Percentiles rank a stretch among this genome's conserved stretches.
Evolutionary conservation across 179 eudicot genomes (phyloP).

Genomic region (Sideroxylon spinosum): DNA sequence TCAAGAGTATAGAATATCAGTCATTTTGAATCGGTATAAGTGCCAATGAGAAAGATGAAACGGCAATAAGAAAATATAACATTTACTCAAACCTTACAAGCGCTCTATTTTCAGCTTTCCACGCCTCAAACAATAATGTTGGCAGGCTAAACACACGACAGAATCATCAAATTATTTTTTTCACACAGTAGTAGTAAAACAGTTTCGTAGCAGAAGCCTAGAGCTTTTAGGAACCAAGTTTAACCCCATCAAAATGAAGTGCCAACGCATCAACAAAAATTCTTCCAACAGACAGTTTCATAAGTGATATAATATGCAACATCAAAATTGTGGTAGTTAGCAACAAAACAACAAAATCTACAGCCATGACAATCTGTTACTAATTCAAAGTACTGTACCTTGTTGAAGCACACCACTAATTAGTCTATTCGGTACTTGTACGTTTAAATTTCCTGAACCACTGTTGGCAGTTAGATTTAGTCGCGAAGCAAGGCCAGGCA

Average conservation of each 20-base stretch:
- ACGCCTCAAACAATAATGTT: not conserved
- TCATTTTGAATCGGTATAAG: not conserved
- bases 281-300: not conserved
- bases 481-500: slow-evolving; percentile 86
- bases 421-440: slow-evolving; percentile 81
- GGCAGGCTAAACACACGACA: no score
- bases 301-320: not conserved
- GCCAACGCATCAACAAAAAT: not conserved
- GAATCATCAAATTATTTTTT: not conserved
- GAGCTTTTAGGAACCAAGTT: not conserved
- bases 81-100: not conserved
- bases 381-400: slow-evolving; percentile 44
- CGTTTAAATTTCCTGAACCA: slow-evolving; percentile 74
- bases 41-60: not conserved
- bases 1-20: not conserved
- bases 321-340: not conserved
- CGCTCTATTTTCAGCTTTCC: not conserved
- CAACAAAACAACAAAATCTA: not conserved
- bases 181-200: not conserved
- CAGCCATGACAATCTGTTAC: not conserved
- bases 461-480: slow-evolving; percentile 68
- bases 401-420: slow-evolving; percentile 85
- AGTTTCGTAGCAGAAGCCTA: not conserved
- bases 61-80: not conserved
- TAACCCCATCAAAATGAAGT: not conserved